Percentiles rank a stretch among this genome's conserved stretches.
Evolutionary conservation across 176 grass and related monocot genomes (phyloP).

Genomic region (Poa pratensis): DNA sequence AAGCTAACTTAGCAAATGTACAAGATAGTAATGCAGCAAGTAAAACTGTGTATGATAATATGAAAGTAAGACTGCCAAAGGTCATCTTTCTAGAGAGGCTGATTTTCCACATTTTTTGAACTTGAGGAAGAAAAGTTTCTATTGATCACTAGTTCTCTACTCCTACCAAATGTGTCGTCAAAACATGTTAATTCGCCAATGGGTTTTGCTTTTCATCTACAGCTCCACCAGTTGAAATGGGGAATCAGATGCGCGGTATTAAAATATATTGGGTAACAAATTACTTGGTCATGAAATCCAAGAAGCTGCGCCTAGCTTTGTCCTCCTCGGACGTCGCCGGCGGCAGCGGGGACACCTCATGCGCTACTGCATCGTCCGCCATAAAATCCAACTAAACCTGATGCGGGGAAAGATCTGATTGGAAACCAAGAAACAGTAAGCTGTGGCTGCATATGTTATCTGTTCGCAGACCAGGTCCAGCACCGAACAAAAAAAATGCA

Average conservation of each 20-base stretch:
- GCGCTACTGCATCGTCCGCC: neutral
- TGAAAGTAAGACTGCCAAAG: neutral
- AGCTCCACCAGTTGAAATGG: neutral
- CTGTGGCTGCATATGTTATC: neutral
- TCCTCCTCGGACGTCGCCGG: neutral
- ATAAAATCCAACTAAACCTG: neutral
- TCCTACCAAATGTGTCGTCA: neutral
- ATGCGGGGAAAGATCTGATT: neutral
- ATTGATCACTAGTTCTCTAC: neutral
- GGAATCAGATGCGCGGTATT: neutral
- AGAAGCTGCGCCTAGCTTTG: conserved; percentile 31
- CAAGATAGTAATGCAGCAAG: neutral
- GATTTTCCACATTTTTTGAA: too few relatives aligned
- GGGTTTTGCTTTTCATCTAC: neutral
- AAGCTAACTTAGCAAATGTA: neutral
- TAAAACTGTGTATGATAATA: neutral
- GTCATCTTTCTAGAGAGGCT: too few relatives aligned
- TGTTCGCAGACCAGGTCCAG: neutral
- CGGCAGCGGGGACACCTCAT: neutral
- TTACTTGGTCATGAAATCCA: conserved; percentile 55
- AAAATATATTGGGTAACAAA: neutral
- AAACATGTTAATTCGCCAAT: neutral
- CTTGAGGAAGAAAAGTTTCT: neutral
- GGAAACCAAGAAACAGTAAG: neutral
- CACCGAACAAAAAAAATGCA: neutral